Evolutionary conservation across 176 grass and related monocot species (phyloP).

Genomic region (Triticum urartu): DNA sequence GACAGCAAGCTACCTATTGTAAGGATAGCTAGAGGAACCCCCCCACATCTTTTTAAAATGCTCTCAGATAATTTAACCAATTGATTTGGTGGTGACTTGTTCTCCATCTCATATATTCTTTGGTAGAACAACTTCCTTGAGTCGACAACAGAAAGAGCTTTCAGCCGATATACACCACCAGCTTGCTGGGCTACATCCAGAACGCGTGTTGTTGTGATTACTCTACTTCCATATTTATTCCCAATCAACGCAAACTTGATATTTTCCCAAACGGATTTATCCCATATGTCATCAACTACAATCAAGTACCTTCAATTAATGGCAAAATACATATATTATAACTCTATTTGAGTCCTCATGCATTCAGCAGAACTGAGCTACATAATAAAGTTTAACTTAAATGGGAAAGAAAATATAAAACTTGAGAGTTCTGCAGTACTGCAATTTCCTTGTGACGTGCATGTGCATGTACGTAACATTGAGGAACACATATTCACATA

Average conservation of each 20-base stretch:
- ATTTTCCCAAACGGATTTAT: not conserved
- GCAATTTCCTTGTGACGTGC: too few relatives aligned
- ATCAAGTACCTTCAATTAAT: not conserved
- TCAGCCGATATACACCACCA: not conserved
- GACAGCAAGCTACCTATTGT: not conserved
- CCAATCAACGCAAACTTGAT: not conserved
- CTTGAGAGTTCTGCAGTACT: not conserved
- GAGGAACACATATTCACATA: too few relatives aligned
- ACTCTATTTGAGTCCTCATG: not conserved
- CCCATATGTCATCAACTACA: constrained; percentile 29
- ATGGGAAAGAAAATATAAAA: not conserved
- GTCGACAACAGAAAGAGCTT: not conserved
- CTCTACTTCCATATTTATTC: not conserved
- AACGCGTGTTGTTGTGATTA: constrained; percentile 17
- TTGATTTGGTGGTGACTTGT: not conserved
- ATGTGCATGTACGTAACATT: too few relatives aligned
- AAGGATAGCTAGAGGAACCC: constrained; percentile 22
- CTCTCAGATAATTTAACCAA: not conserved
- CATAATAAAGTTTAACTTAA: not conserved
- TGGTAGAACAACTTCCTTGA: constrained; percentile 2
- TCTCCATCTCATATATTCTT: not conserved
- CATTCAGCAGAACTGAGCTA: not conserved
- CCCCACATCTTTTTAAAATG: not conserved
- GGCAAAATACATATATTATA: not conserved
- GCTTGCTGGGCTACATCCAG: not conserved